Base-by-base conservation (phyloP, 2,329 filamentous ascomycete species). In the Massarina eburnea region DNA sequence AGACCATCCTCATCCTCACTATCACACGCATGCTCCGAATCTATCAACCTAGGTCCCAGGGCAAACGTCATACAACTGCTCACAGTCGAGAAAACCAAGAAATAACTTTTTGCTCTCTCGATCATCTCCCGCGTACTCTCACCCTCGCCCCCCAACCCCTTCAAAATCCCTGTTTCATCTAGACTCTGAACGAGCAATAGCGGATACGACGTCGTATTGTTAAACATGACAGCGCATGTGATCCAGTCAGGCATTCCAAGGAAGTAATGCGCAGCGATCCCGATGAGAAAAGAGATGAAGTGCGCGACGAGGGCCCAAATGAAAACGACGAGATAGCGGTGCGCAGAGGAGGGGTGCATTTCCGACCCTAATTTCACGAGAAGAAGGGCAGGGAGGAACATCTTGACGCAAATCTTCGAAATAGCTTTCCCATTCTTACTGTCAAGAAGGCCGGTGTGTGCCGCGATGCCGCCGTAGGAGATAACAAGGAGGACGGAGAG, bases 11-110 rank as follows among this genome's bases (percentile, higher is more conserved):
- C 46, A 36, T 61, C 57, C 19, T 63, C 54, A 2, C 50, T 46
- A 6, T 67, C 62, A 3, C 56, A 55, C 20, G 57, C 60, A 45
- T 67, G 57, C 42, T 68, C 63, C 4, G 51, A 51, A 41, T 82
- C 79, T 32, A 86, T 76, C 38, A 86, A 67, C 15, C 76, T 70
- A 1, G 83, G 83, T 0, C 83, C 83, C 1, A 86, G 71, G 1
- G 80, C 80, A 62, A 86, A 86, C 0, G 82, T 85, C 49, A 86
- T 64, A 43, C 78, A 81, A 55, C 80, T 84, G 18, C 76, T 77
- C 3, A 86, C 72, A 17, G 83, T 84, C 3, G 82, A 78, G 55
- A 82, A 85, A 39, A 86, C 78, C 2, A 86, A 68, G 55, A 86
- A 85, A 61, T 85, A 86, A 18, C 79, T 80, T 61, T 85, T 82